Evolutionary conservation across 2,329 filamentous ascomycete genomes (phyloP).

Genomic region (Geoglossum cookeanum): DNA sequence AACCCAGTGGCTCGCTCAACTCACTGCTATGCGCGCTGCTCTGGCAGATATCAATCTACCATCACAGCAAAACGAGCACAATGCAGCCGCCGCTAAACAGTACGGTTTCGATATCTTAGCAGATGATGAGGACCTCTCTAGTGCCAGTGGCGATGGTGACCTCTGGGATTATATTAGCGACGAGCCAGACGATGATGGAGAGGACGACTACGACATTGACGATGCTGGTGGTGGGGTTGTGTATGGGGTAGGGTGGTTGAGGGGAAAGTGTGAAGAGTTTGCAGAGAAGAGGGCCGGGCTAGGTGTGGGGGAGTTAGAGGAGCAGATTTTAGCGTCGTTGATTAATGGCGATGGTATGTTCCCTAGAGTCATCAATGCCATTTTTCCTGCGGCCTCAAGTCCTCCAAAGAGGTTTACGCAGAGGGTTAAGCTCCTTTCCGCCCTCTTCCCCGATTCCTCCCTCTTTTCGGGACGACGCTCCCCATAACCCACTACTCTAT

Average conservation of each 20-base stretch:
- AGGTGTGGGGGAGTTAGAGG: conserved; percentile 48
- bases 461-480: no score
- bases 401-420: no score
- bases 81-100: conserved; percentile 25
- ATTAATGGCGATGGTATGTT: conserved; percentile 32
- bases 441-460: no score
- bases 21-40: conserved; percentile 69
- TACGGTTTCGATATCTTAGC: conserved; percentile 41
- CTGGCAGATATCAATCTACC: conserved; percentile 49
- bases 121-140: conserved; percentile 45
- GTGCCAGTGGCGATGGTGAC: conserved; percentile 50
- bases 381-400: no score
- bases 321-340: conserved; percentile 59
- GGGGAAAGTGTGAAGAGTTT: conserved; percentile 45
- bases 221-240: conserved; percentile 13
- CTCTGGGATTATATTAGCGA: conserved; percentile 87
- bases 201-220: conserved; percentile 45
- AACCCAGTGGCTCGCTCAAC: conserved; percentile 66
- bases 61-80: conserved; percentile 18
- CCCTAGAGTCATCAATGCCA: no score
- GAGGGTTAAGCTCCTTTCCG: no score
- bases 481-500: not conserved
- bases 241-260: conserved; percentile 52
- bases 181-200: conserved; percentile 38
- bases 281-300: conserved; percentile 46